Evolutionary conservation across 768 basidiomycete genomes (phyloP), one percentile per base, ranked within the genome.

Genomic region (Pisolithus tinctorius): DNA sequence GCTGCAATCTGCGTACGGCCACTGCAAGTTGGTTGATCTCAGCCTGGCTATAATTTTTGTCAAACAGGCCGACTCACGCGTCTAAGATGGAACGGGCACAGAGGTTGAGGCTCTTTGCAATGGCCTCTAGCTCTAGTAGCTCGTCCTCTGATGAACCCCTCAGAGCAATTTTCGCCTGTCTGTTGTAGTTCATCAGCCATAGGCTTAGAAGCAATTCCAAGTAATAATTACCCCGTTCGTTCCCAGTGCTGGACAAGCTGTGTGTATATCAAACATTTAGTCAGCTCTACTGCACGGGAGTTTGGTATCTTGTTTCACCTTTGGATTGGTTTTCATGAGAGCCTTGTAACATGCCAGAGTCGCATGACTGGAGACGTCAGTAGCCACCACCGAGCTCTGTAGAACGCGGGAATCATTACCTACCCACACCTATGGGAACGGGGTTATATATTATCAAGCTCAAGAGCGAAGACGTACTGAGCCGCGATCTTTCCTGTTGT

Each of bases 141-240:
- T 96, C 86, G 26, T 94, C 89, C 65, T 95, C 93, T 0, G 82
- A 85, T 0, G 73, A 79, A 8, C 76, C 85, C 63, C 82, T 85
- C 20, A 99, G 74, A 3, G 93, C 93, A 41, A 99, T 86, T 71
- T 99, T 99, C 16, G 95, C 90, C 79, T 99, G 95, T 1, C 94
- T 96, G 30, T 47, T 30, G 41, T 26, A 38, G 25, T 25, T 48
- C 23, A 23, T 25, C 45, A 37, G 49, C 53, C 25, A 52, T 46
- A 41, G 31, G 29, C 48, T 14, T 16, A 40, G 36, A 34, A n/a
- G 27, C 11, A 27, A 39, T n/a, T 46, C 6, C 23, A 23, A 48
- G 16, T 10, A 26, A 10, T 7, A 62, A 69, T 49, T 63, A 92
- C 93, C 93, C 93, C 45, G 82, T 88, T 20, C 76, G 72, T 66